These are phyloP conservation scores for Nemania sp. DNA, from an alignment of 2,329 filamentous ascomycete genomes.

Conservation along the genomic window DNA sequence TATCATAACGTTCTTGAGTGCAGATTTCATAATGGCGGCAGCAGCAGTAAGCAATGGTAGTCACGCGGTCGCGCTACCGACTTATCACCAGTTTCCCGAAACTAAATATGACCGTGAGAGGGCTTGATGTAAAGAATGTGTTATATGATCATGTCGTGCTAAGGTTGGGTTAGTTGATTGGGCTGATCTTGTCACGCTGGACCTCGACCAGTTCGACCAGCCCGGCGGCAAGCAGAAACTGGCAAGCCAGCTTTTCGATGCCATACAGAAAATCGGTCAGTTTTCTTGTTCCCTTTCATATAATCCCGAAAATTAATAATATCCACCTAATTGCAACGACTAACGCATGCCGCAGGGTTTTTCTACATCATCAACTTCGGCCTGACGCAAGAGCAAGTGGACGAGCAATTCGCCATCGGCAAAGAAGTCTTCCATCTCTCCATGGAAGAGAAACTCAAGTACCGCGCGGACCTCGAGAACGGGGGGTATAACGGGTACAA, in stretches of 20 bases:
- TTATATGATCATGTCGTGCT: not conserved
- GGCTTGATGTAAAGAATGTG: not conserved
- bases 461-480: constrained; percentile 52
- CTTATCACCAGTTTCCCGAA: constrained; percentile 42
- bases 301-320: too few species aligned
- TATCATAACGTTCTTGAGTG: not conserved
- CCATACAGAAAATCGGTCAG: constrained; percentile 49
- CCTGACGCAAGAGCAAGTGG: constrained; percentile 61
- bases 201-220: constrained; percentile 56
- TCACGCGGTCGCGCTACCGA: constrained; percentile 28
- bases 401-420: constrained; percentile 63
- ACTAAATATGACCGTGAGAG: constrained; percentile 41
- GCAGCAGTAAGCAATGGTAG: constrained; percentile 24
- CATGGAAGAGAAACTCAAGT: constrained; percentile 61
- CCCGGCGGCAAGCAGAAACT: constrained; percentile 58
- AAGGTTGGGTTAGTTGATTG: constrained; percentile 44
- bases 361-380: constrained; percentile 68
- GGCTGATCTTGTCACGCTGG: constrained; percentile 61
- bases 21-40: constrained; percentile 26
- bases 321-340: too few species aligned
- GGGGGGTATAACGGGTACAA: constrained; percentile 62
- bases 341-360: constrained; percentile 47
- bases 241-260: constrained; percentile 58
- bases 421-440: constrained; percentile 61
- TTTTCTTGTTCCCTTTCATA: not conserved